phyloP scores from a whole-genome alignment of 2,329 filamentous ascomycete genomes.

The Knufia fluminis region DNA sequence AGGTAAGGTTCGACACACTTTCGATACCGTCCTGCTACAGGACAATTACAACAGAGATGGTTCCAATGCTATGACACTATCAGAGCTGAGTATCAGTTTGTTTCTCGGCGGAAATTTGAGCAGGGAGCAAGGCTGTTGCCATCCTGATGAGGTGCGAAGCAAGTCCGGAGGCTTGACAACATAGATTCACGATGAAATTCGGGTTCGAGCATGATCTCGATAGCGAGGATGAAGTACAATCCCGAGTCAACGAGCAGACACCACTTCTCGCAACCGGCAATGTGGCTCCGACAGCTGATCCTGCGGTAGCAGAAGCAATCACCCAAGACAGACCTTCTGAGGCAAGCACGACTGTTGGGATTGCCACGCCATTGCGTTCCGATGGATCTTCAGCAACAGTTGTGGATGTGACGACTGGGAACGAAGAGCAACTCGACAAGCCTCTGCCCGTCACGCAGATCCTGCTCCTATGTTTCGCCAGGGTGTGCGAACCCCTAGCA shows the following conservation, averaged over 20 bases:
- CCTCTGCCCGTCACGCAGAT: slow-evolving; percentile 58
- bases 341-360: neutral
- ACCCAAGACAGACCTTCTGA: too few species aligned
- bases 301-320: neutral
- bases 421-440: slow-evolving; percentile 22
- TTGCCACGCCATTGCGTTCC: neutral
- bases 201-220: slow-evolving; percentile 1
- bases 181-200: neutral
- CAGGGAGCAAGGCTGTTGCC: too few species aligned
- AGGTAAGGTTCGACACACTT: too few species aligned
- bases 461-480: slow-evolving; percentile 61
- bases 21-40: too few species aligned
- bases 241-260: neutral
- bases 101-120: too few species aligned
- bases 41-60: too few species aligned
- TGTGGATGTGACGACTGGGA: neutral
- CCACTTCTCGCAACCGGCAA: neutral
- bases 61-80: too few species aligned
- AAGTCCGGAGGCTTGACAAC: neutral
- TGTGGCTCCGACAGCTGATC: neutral
- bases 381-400: neutral
- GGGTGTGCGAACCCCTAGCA: slow-evolving; percentile 56
- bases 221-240: neutral
- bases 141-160: too few species aligned
- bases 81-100: too few species aligned